phyloP scores from a whole-genome alignment of 495 filamentous ascomycete species.

The Tuber microsphaerosporum region DNA sequence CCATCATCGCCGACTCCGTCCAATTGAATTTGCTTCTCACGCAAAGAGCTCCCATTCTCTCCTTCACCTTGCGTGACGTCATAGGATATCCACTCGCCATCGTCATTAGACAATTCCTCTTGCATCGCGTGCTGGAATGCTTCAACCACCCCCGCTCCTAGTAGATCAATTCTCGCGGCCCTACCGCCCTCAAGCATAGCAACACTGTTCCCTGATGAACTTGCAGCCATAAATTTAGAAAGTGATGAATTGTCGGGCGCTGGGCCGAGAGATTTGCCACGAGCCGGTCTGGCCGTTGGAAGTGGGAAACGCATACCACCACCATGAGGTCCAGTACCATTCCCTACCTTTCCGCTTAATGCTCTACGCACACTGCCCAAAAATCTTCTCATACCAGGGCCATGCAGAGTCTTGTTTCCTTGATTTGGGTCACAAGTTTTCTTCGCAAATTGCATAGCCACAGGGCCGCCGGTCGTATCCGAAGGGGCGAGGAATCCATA shows the following conservation, averaged over 20 bases:
- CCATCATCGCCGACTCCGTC: constrained; percentile 25
- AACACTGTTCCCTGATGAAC: constrained; percentile 18
- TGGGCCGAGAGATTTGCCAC: constrained; percentile 23
- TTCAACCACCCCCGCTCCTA: constrained; percentile 69
- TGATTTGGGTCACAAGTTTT: constrained; percentile 13
- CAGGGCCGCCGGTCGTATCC: constrained; percentile 16
- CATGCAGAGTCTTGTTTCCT: constrained; percentile 42
- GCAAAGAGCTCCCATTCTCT: constrained; percentile 7
- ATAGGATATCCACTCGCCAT: constrained; percentile 14
- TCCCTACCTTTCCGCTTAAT: constrained; percentile 58
- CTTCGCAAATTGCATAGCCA: constrained; percentile 9
- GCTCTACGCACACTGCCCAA: constrained; percentile 82
- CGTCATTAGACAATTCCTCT: constrained; percentile 39
- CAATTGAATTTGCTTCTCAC: constrained; percentile 2
- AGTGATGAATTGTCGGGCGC: constrained; percentile 13
- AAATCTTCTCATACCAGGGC: constrained; percentile 70
- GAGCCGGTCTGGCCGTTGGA: constrained; percentile 8
- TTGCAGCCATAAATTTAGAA: constrained; percentile 25
- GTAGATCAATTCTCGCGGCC: constrained; percentile 58
- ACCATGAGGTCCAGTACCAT: background rate
- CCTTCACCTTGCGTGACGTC: background rate
- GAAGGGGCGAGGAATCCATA: constrained; percentile 7
- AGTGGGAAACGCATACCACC: constrained; percentile 9
- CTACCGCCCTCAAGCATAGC: constrained; percentile 21
- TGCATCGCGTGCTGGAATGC: constrained; percentile 62